Evolutionary conservation across 495 filamentous ascomycete species (phyloP).

Genomic region (Rostrohypoxylon terebratum): DNA sequence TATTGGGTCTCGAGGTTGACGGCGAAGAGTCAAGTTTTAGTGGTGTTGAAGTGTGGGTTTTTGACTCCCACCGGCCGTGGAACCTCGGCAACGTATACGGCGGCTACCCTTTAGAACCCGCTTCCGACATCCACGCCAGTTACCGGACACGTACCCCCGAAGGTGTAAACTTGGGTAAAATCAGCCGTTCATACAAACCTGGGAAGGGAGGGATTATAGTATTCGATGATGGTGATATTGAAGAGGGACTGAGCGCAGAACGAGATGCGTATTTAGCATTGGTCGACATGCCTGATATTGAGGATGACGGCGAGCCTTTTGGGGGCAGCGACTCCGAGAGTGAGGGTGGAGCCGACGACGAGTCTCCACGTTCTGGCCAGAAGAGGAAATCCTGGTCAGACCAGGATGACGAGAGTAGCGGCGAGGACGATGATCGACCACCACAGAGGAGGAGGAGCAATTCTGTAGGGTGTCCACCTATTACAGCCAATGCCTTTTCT

Average conservation of each 20-base stretch:
- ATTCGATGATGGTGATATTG: constrained; percentile 96
- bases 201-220: constrained; percentile 88
- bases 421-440: constrained; percentile 76
- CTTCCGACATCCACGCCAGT: constrained; percentile 58
- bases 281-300: constrained; percentile 88
- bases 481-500: constrained; percentile 10
- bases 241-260: constrained; percentile 82
- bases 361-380: constrained; percentile 55
- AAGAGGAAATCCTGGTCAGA: constrained; percentile 91
- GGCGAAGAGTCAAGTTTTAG: constrained; percentile 69
- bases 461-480: constrained; percentile 67
- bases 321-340: constrained; percentile 63
- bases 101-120: constrained; percentile 66
- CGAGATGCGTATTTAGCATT: constrained; percentile 83
- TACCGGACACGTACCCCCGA: constrained; percentile 61
- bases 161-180: constrained; percentile 71
- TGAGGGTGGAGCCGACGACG: constrained; percentile 55
- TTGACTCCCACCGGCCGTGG: constrained; percentile 93
- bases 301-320: constrained; percentile 72
- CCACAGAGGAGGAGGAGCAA: constrained; percentile 85
- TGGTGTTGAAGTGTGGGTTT: constrained; percentile 92
- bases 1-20: constrained; percentile 73
- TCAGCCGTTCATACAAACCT: constrained; percentile 75
- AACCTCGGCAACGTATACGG: constrained; percentile 94
- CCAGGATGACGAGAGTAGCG: constrained; percentile 73